These are phyloP conservation scores for Ophiostoma populinum DNA, from an alignment of 2,329 filamentous ascomycete species.

Conservation along the genomic window DNA sequence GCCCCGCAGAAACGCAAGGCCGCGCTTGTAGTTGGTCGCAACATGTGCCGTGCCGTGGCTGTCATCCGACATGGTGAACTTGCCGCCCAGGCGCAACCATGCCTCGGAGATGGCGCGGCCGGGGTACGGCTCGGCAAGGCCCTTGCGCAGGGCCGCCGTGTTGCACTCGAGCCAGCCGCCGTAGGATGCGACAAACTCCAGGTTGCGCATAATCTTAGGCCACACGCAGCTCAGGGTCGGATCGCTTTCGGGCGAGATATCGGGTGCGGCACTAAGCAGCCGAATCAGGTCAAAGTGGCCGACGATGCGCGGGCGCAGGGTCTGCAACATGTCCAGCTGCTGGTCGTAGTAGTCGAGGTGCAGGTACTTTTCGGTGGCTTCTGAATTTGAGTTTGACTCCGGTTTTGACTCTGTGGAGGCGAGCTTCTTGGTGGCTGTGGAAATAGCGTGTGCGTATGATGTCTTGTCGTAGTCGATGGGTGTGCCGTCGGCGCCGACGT, in stretches of 20 bases:
- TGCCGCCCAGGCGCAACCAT: slow-evolving; percentile 56
- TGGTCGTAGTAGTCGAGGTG: slow-evolving; percentile 77
- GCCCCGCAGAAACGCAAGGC: slow-evolving; percentile 51
- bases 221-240: slow-evolving; percentile 36
- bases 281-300: slow-evolving; percentile 91
- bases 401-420: background rate
- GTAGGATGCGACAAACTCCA: slow-evolving; percentile 52
- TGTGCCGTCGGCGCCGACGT: slow-evolving; percentile 58
- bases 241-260: slow-evolving; percentile 33
- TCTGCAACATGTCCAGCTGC: slow-evolving; percentile 64
- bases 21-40: slow-evolving; percentile 62
- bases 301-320: slow-evolving; percentile 58
- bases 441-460: slow-evolving; percentile 31
- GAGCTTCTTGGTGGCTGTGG: background rate
- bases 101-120: slow-evolving; percentile 59
- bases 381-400: background rate
- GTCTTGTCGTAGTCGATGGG: slow-evolving; percentile 74
- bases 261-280: slow-evolving; percentile 55
- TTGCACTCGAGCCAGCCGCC: slow-evolving; percentile 83
- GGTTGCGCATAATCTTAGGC: slow-evolving; percentile 55
- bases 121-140: slow-evolving; percentile 80
- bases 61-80: slow-evolving; percentile 86
- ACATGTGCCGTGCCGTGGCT: slow-evolving; percentile 81
- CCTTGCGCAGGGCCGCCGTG: slow-evolving; percentile 73
- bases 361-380: slow-evolving; percentile 47